These are phyloP conservation scores for Zea luxurians DNA, from an alignment of 176 grass and related monocot species.

Conservation along the genomic window DNA sequence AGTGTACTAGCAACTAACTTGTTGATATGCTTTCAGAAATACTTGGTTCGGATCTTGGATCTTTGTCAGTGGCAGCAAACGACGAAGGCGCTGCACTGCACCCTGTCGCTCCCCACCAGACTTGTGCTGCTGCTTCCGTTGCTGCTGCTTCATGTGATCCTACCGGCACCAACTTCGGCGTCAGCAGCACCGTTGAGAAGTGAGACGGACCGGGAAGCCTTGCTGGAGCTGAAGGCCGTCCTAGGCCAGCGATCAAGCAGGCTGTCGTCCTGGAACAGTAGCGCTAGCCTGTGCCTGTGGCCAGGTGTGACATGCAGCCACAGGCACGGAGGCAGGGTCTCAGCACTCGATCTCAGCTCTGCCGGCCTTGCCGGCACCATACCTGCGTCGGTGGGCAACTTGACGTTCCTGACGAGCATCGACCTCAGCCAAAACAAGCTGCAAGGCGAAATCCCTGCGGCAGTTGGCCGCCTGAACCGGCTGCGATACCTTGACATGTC, in stretches of 20 bases:
- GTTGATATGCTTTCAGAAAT: neutral
- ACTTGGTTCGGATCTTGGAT: neutral
- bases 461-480: neutral
- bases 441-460: neutral
- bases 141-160: neutral
- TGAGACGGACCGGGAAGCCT: neutral
- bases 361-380: neutral
- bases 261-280: neutral
- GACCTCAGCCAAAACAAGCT: slow-evolving; percentile 1
- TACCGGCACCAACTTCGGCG: neutral
- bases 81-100: neutral
- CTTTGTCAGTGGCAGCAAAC: neutral
- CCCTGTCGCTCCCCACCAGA: neutral
- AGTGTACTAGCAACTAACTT: neutral
- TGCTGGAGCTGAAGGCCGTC: neutral
- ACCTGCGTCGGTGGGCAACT: neutral
- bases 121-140: neutral
- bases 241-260: neutral
- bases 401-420: neutral
- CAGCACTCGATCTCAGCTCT: neutral
- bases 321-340: slow-evolving; percentile 7
- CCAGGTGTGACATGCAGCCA: slow-evolving; percentile 1
- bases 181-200: neutral
- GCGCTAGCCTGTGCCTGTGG: neutral
- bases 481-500: slow-evolving; percentile 2